Conservation (phyloP, 176 grass and related monocot genomes). For the Saccharum spontaneum region DNA sequence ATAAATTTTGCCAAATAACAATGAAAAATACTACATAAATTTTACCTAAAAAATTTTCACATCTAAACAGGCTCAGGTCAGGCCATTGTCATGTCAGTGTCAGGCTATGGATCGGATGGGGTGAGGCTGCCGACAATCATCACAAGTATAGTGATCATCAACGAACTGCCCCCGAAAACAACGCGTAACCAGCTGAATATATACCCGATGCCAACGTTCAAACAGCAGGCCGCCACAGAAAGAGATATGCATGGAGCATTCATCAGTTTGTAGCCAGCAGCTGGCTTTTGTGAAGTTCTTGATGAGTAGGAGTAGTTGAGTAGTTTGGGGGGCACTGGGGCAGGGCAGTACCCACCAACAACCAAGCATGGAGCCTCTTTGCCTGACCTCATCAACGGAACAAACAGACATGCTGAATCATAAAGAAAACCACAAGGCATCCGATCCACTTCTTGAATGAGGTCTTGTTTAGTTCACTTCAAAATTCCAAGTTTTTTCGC, state of each 20-base stretch:
- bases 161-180: constrained; percentile 41
- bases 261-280: not conserved
- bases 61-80: not conserved
- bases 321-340: not conserved
- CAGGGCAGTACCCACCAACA: constrained; percentile 11
- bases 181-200: constrained; percentile 27
- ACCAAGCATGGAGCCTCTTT: constrained; percentile 16
- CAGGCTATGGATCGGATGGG: not conserved
- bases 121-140: not conserved
- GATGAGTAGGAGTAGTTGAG: not conserved
- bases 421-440: not conserved
- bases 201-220: constrained; percentile 13
- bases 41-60: too few relatives aligned
- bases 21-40: too few relatives aligned
- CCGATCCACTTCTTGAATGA: not conserved
- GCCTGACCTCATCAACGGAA: constrained; percentile 36
- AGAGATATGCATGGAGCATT: not conserved
- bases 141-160: not conserved
- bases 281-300: not conserved
- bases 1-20: too few relatives aligned
- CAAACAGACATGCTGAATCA: constrained; percentile 26
- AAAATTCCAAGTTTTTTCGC: too few relatives aligned
- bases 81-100: not conserved
- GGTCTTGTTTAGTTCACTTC: not conserved
- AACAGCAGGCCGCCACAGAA: not conserved